Evolutionary conservation across 2,329 filamentous ascomycete species (phyloP).

Genomic region (Colletotrichum costaricense): DNA sequence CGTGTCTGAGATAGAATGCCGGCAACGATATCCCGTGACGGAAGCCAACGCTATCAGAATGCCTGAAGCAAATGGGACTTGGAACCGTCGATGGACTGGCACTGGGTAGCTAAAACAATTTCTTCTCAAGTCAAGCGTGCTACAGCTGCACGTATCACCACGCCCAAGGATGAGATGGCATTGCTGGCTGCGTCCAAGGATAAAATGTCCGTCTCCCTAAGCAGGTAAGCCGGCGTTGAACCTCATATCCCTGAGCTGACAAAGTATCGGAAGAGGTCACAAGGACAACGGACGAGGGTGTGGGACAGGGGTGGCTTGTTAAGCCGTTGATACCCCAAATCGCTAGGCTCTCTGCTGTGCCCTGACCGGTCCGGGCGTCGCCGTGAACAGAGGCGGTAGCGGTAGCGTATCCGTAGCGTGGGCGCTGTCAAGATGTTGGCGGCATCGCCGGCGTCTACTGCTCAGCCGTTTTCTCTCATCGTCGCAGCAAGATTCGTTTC

Average conservation of each 20-base stretch:
- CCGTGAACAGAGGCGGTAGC: conserved; percentile 11
- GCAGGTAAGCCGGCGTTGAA: conserved; percentile 14
- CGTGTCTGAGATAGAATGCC: conserved; percentile 24
- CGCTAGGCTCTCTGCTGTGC: conserved; percentile 21
- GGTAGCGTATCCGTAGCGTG: conserved; percentile 16
- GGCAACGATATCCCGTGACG: conserved; percentile 21
- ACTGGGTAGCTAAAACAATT: conserved; percentile 1
- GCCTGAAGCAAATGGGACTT: conserved; percentile 1
- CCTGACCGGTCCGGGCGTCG: conserved; percentile 33
- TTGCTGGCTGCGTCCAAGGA: conserved; percentile 10
- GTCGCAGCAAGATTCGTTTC: conserved; percentile 31
- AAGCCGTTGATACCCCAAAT: conserved; percentile 32
- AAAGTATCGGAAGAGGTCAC: conserved; percentile 29
- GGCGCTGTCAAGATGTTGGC: conserved; percentile 30
- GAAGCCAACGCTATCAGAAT: background rate
- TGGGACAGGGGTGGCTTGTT: conserved; percentile 27
- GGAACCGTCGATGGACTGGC: background rate
- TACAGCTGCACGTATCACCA: conserved; percentile 18
- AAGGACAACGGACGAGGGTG: conserved; percentile 28
- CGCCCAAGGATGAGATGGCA: conserved; percentile 1
- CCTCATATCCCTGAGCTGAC: conserved; percentile 25
- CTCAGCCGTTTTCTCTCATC: conserved; percentile 10
- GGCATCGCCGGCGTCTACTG: conserved; percentile 21
- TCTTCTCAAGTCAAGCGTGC: conserved; percentile 16
- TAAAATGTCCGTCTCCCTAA: conserved; percentile 17